Conservation (phyloP, 805 yeast species). For the Candida loeiensis region DNA sequence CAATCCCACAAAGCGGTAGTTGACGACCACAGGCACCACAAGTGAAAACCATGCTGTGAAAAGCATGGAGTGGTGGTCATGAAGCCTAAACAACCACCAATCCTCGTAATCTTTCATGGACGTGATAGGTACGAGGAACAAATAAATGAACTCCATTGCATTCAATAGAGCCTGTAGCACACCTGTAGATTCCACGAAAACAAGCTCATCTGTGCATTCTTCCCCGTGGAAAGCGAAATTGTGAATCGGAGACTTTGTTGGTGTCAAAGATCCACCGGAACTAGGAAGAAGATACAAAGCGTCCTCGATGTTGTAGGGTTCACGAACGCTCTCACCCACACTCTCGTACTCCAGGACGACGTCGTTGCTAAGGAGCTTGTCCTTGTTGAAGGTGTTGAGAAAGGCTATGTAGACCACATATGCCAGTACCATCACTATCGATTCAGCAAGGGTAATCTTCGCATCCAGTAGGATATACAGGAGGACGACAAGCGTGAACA, state of each 20-base stretch:
- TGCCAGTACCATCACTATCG: constrained; percentile 21
- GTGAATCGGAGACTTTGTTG: constrained; percentile 8
- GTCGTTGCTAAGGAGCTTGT: constrained; percentile 1
- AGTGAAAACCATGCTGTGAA: constrained; percentile 17
- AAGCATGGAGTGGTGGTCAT: constrained; percentile 4
- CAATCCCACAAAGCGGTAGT: constrained; percentile 16
- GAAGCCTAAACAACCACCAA: constrained; percentile 6
- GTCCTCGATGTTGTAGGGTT: constrained; percentile 21
- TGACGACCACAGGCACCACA: constrained; percentile 17
- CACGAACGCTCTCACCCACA: not conserved
- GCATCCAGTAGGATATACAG: constrained; percentile 32
- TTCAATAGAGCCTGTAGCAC: constrained; percentile 9
- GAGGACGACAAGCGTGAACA: constrained; percentile 24
- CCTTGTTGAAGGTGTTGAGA: constrained; percentile 14
- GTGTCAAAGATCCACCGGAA: constrained; percentile 4
- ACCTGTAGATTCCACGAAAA: constrained; percentile 6
- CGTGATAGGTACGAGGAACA: constrained; percentile 16
- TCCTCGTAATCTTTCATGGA: constrained; percentile 3
- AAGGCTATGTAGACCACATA: constrained; percentile 25
- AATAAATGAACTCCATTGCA: constrained; percentile 12
- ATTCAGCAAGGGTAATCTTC: constrained; percentile 29
- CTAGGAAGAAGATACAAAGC: constrained; percentile 13
- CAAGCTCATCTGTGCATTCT: constrained; percentile 2
- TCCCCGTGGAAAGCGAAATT: not conserved
- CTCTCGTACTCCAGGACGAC: constrained; percentile 2